Conservation (phyloP, 345 rosid genomes). For the Syzygium grande region DNA sequence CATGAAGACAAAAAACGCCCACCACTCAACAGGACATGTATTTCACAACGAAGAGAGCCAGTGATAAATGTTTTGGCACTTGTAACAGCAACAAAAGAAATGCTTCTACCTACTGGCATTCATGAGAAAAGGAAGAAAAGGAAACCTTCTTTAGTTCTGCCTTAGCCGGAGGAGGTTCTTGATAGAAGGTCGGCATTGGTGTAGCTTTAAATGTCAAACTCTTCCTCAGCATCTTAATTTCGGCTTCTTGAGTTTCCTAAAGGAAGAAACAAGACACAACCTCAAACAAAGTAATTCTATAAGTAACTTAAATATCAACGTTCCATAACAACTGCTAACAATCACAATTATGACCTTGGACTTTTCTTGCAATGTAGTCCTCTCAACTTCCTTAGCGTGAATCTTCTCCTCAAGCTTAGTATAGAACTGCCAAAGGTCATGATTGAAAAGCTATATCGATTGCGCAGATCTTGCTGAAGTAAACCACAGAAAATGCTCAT, state of each 20-base stretch:
- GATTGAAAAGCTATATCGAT: constrained; percentile 1
- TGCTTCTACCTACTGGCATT: background rate
- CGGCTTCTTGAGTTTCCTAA: constrained; percentile 97
- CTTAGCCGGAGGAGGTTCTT: constrained; percentile 88
- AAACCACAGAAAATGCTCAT: background rate
- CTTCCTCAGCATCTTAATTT: constrained; percentile 82
- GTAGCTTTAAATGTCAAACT: constrained; percentile 94
- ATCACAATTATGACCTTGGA: constrained; percentile 51
- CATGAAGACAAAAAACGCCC: background rate
- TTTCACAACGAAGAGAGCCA: background rate
- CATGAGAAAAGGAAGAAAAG: constrained; percentile 2
- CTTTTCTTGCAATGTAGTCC: constrained; percentile 72
- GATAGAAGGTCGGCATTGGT: constrained; percentile 97
- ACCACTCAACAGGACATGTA: background rate
- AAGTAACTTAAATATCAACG: background rate
- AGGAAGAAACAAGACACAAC: background rate
- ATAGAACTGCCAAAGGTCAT: constrained; percentile 55
- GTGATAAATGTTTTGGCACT: background rate
- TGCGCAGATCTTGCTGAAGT: background rate
- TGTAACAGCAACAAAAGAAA: background rate
- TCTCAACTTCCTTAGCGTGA: constrained; percentile 88
- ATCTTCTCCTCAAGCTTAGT: constrained; percentile 94
- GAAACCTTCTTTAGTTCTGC: constrained; percentile 79
- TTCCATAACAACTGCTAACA: background rate
- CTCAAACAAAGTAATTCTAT: background rate